Conservation (phyloP, 148 eudicot species). For the Drosera capensis region DNA sequence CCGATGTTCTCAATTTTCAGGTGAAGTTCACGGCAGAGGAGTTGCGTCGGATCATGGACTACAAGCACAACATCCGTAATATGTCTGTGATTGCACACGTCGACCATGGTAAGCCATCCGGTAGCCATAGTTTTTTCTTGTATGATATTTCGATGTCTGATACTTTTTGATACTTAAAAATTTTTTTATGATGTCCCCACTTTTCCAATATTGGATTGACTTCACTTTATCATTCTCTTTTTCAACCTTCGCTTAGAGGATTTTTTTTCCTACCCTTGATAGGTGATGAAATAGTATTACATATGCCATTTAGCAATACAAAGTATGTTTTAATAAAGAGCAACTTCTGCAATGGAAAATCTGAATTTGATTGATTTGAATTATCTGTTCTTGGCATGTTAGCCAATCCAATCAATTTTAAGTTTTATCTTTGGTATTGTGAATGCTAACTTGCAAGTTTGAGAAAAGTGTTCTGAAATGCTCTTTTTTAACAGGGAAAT, state of each 20-base stretch:
- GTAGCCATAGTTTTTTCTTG: neutral
- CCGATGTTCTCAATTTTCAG: slow-evolving; percentile 15
- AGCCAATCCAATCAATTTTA: too few relatives aligned
- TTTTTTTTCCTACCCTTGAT: too few relatives aligned
- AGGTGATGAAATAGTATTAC: too few relatives aligned
- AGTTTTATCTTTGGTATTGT: neutral
- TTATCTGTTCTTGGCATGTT: too few relatives aligned
- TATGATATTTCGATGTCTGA: neutral
- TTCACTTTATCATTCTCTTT: too few relatives aligned
- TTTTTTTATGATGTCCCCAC: neutral
- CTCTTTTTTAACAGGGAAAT: slow-evolving; percentile 28
- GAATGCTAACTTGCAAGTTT: neutral
- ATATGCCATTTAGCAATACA: too few relatives aligned
- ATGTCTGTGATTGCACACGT: slow-evolving; percentile 53
- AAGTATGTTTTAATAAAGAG: too few relatives aligned
- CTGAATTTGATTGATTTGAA: too few relatives aligned
- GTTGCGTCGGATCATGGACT: slow-evolving; percentile 52
- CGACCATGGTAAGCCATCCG: slow-evolving; percentile 29
- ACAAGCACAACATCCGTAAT: slow-evolving; percentile 47
- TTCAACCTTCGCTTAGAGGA: too few relatives aligned
- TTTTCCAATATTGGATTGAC: neutral
- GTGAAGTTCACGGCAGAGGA: slow-evolving; percentile 58
- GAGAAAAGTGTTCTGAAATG: neutral
- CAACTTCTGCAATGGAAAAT: too few relatives aligned
- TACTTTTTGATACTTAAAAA: neutral